Percentiles rank a stretch among this genome's conserved stretches.
Conservation (phyloP, 2,329 filamentous ascomycete species). For the Scytalidium lignicola region DNA sequence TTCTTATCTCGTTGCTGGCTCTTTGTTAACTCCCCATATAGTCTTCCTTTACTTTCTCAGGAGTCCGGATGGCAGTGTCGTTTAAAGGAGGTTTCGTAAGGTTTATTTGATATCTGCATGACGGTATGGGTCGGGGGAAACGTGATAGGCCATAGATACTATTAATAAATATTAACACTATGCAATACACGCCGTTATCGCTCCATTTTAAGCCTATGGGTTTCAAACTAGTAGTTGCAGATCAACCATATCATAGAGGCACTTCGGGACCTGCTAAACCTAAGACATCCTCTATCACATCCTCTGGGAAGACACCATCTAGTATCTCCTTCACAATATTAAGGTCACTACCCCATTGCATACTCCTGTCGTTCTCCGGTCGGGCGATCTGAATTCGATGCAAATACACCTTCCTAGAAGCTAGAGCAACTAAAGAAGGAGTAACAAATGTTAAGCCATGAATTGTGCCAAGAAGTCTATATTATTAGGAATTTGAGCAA, state of each 20-base stretch:
- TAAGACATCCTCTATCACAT: constrained; percentile 61
- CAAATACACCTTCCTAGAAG: constrained; percentile 79
- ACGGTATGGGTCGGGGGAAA: background rate
- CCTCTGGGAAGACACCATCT: constrained; percentile 54
- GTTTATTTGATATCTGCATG: background rate
- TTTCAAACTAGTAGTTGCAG: constrained; percentile 2
- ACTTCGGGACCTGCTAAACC: constrained; percentile 44
- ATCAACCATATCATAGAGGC: constrained; percentile 41
- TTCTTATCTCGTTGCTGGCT: background rate
- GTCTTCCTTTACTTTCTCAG: constrained; percentile 76
- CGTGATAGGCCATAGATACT: background rate
- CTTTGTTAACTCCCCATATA: constrained; percentile 39
- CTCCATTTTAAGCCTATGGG: background rate
- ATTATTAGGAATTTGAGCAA: background rate
- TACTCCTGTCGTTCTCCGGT: constrained; percentile 72
- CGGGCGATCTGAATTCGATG: constrained; percentile 72
- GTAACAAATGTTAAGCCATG: constrained; percentile 78
- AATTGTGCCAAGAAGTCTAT: constrained; percentile 68
- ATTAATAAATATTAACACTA: background rate
- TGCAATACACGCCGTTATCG: background rate
- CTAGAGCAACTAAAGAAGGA: constrained; percentile 76
- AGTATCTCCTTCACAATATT: constrained; percentile 64
- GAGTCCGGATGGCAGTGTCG: constrained; percentile 88
- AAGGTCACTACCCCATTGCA: constrained; percentile 86
- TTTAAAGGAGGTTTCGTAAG: constrained; percentile 66